These are phyloP conservation scores for Hyaloraphidium curvatum DNA, from an alignment of 192 early-diverging fungal species.

Conservation along the genomic window DNA sequence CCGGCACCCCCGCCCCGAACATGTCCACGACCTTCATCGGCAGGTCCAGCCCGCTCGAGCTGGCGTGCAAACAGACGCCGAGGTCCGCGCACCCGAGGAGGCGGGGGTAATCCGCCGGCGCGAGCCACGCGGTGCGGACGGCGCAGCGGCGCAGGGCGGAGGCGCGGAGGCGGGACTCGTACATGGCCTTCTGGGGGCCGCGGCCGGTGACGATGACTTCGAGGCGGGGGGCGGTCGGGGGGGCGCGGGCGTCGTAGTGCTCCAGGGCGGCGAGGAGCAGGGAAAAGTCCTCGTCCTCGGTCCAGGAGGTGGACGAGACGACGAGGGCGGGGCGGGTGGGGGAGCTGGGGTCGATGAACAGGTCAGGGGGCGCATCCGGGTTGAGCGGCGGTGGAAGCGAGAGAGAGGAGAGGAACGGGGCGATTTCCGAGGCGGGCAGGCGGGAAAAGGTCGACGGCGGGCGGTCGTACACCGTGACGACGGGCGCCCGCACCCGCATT, in stretches of 20 bases:
- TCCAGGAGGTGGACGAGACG: slow-evolving; percentile 85
- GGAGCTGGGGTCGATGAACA: background rate
- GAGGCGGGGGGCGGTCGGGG: slow-evolving; percentile 26
- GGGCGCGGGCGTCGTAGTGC: slow-evolving; percentile 16
- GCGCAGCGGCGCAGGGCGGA: background rate
- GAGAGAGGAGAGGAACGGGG: background rate
- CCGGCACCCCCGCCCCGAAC: slow-evolving; percentile 89
- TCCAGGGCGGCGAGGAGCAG: slow-evolving; percentile 43
- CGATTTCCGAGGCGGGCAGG: slow-evolving; percentile 4
- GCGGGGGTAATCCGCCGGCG: slow-evolving; percentile 60
- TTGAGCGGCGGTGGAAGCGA: slow-evolving; percentile 22
- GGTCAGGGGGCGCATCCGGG: background rate
- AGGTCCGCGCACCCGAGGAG: slow-evolving; percentile 85
- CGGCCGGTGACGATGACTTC: slow-evolving; percentile 82
- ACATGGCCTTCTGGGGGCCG: slow-evolving; percentile 46
- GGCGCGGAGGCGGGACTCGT: background rate
- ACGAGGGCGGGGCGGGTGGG: slow-evolving; percentile 51
- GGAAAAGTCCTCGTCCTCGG: slow-evolving; percentile 87
- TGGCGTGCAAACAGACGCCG: slow-evolving; percentile 80
- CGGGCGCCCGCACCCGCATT: too few relatives aligned
- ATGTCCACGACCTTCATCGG: slow-evolving; percentile 99
- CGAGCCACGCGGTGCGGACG: slow-evolving; percentile 63
- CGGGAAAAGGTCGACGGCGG: slow-evolving; percentile 26
- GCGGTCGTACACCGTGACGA: slow-evolving; percentile 65
- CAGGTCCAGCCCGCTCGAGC: slow-evolving; percentile 85